phyloP scores from a whole-genome alignment of 176 grass and related monocot species.

The Ampelocalamus luodianensis region DNA sequence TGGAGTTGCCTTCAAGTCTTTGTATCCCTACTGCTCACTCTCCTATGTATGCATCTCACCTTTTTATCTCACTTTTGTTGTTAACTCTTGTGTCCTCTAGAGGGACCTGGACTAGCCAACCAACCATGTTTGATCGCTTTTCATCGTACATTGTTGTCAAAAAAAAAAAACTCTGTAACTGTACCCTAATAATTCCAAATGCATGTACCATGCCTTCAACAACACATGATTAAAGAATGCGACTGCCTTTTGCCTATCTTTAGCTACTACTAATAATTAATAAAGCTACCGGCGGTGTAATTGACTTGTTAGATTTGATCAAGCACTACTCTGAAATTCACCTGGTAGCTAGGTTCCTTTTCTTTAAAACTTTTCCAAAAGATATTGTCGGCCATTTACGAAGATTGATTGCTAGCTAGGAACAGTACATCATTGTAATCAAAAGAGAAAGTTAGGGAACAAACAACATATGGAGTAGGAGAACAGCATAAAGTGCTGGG shows the following conservation, averaged over 20 bases:
- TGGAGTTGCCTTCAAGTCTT: conserved; percentile 61
- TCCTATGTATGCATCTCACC: conserved; percentile 12
- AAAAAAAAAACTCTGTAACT: background rate
- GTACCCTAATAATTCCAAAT: conserved; percentile 38
- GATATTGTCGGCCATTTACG: conserved; percentile 47
- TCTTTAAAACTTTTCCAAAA: conserved; percentile 21
- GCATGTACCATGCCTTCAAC: background rate
- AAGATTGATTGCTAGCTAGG: background rate
- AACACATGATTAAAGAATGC: conserved; percentile 27
- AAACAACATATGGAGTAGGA: background rate
- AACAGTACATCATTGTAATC: background rate
- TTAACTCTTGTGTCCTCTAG: conserved; percentile 24
- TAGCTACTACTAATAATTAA: conserved; percentile 6
- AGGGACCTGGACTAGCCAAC: conserved; percentile 39
- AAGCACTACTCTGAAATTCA: conserved; percentile 38
- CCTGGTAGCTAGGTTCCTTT: conserved; percentile 24
- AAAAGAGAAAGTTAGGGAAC: conserved; percentile 8
- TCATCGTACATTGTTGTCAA: conserved; percentile 9
- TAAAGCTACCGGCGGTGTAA: conserved; percentile 24
- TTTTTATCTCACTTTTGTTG: conserved; percentile 35
- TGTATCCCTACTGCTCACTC: conserved; percentile 10
- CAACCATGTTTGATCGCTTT: conserved; percentile 19
- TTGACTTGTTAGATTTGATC: conserved; percentile 34
- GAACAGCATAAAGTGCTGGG: conserved; percentile 13
- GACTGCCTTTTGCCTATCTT: conserved; percentile 17